These are phyloP conservation scores for Coemansia sp. DNA, from an alignment of 192 early-diverging fungal species.

Conservation along the genomic window DNA sequence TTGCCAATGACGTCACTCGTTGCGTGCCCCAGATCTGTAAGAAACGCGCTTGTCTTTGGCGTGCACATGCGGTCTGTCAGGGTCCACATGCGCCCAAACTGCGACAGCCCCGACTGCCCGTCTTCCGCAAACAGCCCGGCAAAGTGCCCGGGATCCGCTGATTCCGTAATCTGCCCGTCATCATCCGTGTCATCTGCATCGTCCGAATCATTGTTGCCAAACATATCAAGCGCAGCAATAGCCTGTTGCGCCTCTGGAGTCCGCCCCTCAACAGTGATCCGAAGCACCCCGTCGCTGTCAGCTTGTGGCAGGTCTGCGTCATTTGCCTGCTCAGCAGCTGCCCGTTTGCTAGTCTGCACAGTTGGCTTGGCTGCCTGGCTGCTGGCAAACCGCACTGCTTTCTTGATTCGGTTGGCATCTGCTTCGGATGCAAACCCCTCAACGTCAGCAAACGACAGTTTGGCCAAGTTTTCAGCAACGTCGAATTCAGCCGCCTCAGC, in stretches of 20 bases:
- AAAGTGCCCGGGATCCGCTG: constrained; percentile 25
- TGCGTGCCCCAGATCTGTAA: constrained; percentile 18
- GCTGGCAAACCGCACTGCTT: constrained; percentile 7
- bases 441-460: constrained; percentile 49
- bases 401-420: constrained; percentile 30
- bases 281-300: constrained; percentile 4
- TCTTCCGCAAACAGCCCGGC: constrained; percentile 20
- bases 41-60: constrained; percentile 20
- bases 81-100: constrained; percentile 52
- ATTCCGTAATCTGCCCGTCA: not conserved
- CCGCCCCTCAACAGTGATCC: constrained; percentile 4
- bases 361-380: not conserved
- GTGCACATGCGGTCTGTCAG: constrained; percentile 38
- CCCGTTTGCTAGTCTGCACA: not conserved
- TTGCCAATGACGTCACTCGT: not conserved
- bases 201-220: not conserved
- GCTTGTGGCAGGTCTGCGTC: not conserved
- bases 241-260: not conserved
- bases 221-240: not conserved
- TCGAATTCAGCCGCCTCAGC: constrained; percentile 7
- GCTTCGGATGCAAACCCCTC: constrained; percentile 44
- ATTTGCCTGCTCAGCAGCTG: constrained; percentile 2
- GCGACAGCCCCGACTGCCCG: constrained; percentile 22
- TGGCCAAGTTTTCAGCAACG: constrained; percentile 18
- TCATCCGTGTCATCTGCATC: not conserved